These are phyloP conservation scores for Elongisporangium anandrum DNA, from an alignment of 352 stramenopile genomes.

Conservation along the genomic window DNA sequence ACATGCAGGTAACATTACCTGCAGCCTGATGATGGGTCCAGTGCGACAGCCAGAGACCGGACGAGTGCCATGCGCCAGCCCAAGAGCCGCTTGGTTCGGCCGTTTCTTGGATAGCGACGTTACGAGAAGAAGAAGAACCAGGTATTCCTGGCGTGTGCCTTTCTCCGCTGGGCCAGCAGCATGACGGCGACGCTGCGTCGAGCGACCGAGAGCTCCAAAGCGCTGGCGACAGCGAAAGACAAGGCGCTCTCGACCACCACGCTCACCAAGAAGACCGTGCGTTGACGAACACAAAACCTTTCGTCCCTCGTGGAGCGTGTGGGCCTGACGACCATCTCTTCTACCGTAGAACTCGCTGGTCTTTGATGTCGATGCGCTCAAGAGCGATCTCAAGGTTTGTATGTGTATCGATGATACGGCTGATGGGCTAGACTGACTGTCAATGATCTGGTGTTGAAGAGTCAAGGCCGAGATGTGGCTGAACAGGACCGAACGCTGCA, in stretches of 20 bases:
- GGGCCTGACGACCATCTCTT: background rate
- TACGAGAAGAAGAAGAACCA: background rate
- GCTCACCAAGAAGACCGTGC: constrained; percentile 55
- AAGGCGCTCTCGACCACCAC: constrained; percentile 53
- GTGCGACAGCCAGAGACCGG: background rate
- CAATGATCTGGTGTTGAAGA: constrained; percentile 17
- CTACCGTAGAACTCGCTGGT: constrained; percentile 33
- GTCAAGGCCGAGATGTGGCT: constrained; percentile 34
- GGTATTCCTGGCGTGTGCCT: background rate
- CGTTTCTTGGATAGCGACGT: too few relatives aligned
- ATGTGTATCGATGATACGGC: too few relatives aligned
- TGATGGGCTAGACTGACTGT: background rate
- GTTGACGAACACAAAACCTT: background rate
- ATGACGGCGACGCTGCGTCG: constrained; percentile 13
- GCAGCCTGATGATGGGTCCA: too few relatives aligned
- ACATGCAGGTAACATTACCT: too few relatives aligned
- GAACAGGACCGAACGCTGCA: constrained; percentile 46
- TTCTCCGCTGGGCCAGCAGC: background rate
- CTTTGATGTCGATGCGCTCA: constrained; percentile 49
- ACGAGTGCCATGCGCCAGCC: background rate
- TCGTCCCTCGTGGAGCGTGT: background rate
- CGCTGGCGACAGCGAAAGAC: constrained; percentile 31
- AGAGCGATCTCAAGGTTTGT: constrained; percentile 52
- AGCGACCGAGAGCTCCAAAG: constrained; percentile 43
- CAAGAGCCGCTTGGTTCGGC: background rate